phyloP scores from a whole-genome alignment of 306 rosid species.

The Vicia sativa region DNA sequence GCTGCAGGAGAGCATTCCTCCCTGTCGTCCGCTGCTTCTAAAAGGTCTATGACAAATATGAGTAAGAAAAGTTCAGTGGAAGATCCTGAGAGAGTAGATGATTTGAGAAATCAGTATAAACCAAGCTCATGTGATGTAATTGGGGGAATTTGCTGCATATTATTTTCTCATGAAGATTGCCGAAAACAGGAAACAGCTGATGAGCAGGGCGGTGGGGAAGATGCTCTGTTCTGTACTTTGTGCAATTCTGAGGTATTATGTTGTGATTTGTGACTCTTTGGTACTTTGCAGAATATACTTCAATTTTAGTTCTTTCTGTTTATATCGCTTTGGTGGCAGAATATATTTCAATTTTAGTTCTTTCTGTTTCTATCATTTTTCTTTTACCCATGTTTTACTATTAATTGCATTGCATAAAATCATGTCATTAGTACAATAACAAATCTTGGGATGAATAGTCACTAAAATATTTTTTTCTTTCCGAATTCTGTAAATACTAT shows the following conservation, averaged over 20 bases:
- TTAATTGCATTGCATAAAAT: slow-evolving; percentile 7
- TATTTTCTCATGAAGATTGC: slow-evolving; percentile 89
- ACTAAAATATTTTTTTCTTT: not conserved
- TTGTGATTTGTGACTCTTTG: slow-evolving; percentile 33
- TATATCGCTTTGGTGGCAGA: slow-evolving; percentile 22
- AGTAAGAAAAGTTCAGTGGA: slow-evolving; percentile 88
- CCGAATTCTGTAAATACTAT: slow-evolving; percentile 11
- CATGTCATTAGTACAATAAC: not conserved
- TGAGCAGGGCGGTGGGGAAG: slow-evolving; percentile 72
- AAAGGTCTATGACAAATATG: slow-evolving; percentile 70
- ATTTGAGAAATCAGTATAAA: slow-evolving; percentile 44
- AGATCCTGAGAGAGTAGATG: slow-evolving; percentile 60
- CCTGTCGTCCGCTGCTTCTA: slow-evolving; percentile 67
- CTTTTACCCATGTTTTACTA: slow-evolving; percentile 11
- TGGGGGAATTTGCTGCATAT: slow-evolving; percentile 70
- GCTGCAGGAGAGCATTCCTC: slow-evolving; percentile 61
- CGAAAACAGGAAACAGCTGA: slow-evolving; percentile 70
- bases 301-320: slow-evolving; percentile 22
- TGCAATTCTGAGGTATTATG: slow-evolving; percentile 92
- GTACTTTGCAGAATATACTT: slow-evolving; percentile 15
- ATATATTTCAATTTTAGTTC: no score
- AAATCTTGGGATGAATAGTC: slow-evolving; percentile 23
- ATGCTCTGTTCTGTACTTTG: slow-evolving; percentile 94
- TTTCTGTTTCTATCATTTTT: not conserved
- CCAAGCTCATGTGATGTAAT: slow-evolving; percentile 48